These are phyloP conservation scores for Ustilago curta DNA, from an alignment of 1,284 basidiomycete genomes.

Conservation along the genomic window DNA sequence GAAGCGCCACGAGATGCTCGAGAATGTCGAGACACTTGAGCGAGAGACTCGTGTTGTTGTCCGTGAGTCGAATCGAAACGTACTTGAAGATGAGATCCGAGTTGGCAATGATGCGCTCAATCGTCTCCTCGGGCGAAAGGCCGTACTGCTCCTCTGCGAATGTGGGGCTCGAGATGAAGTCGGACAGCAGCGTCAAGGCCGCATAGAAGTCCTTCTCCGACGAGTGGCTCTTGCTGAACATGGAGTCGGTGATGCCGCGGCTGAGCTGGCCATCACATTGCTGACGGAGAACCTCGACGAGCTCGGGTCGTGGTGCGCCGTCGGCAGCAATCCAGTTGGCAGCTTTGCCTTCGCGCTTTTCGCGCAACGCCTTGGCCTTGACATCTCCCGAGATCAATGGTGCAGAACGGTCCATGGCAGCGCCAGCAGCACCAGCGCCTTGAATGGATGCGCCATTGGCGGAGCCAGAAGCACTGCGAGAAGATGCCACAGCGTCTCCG, in stretches of 20 bases:
- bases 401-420: conserved; percentile 46
- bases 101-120: conserved; percentile 84
- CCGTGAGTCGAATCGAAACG: conserved; percentile 86
- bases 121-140: conserved; percentile 74
- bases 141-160: conserved; percentile 76
- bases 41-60: conserved; percentile 91
- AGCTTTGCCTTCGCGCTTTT: conserved; percentile 80
- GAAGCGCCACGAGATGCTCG: conserved; percentile 80
- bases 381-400: conserved; percentile 79
- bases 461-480: conserved; percentile 35
- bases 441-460: conserved; percentile 15
- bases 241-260: conserved; percentile 79
- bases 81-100: conserved; percentile 95
- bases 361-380: conserved; percentile 80
- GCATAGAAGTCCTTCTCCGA: conserved; percentile 91
- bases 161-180: conserved; percentile 76
- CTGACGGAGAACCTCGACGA: conserved; percentile 84
- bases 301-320: conserved; percentile 84
- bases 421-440: conserved; percentile 29
- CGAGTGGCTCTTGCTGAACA: conserved; percentile 92
- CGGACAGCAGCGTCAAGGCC: conserved; percentile 81
- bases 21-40: conserved; percentile 90
- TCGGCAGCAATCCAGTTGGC: conserved; percentile 75
- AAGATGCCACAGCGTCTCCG: conserved; percentile 21
- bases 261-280: conserved; percentile 91